phyloP scores from a whole-genome alignment of 108 stramenopile species.

The Stephanodiscus minutulus region DNA sequence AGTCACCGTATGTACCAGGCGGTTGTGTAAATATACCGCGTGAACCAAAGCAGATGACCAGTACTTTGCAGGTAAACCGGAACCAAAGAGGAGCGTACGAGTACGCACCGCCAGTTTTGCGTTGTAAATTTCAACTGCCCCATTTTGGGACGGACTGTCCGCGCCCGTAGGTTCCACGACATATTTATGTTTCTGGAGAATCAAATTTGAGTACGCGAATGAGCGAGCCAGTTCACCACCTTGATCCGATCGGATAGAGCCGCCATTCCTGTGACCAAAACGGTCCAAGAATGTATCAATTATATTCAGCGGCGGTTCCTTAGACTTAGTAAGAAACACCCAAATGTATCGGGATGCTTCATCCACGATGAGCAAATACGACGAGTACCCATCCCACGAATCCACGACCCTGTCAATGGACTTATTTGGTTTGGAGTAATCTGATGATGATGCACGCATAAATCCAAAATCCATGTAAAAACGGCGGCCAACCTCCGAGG shows the following conservation, averaged over 20 bases:
- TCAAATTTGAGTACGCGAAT: too few relatives aligned
- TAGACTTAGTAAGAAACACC: slow-evolving; percentile 15
- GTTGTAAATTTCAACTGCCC: too few relatives aligned
- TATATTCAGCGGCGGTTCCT: slow-evolving; percentile 5
- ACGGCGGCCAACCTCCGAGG: background rate
- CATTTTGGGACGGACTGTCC: too few relatives aligned
- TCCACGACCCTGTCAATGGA: background rate
- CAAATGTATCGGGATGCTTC: background rate
- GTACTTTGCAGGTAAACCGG: too few relatives aligned
- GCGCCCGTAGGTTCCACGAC: too few relatives aligned
- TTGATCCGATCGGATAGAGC: slow-evolving; percentile 1
- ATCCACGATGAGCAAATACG: slow-evolving; percentile 2
- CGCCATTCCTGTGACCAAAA: background rate
- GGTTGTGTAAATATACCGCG: too few relatives aligned
- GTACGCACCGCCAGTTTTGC: too few relatives aligned
- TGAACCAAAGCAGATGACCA: too few relatives aligned
- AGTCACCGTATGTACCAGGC: too few relatives aligned
- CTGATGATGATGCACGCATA: background rate
- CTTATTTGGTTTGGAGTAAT: background rate
- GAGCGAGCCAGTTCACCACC: slow-evolving; percentile 10
- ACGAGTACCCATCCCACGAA: slow-evolving; percentile 11
- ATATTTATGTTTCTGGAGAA: too few relatives aligned
- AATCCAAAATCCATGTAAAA: slow-evolving; percentile 15
- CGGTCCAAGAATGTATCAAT: background rate
- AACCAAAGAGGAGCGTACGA: too few relatives aligned